phyloP scores from a whole-genome alignment of 169 alveolate genomes.

The Neospora caninum region DNA sequence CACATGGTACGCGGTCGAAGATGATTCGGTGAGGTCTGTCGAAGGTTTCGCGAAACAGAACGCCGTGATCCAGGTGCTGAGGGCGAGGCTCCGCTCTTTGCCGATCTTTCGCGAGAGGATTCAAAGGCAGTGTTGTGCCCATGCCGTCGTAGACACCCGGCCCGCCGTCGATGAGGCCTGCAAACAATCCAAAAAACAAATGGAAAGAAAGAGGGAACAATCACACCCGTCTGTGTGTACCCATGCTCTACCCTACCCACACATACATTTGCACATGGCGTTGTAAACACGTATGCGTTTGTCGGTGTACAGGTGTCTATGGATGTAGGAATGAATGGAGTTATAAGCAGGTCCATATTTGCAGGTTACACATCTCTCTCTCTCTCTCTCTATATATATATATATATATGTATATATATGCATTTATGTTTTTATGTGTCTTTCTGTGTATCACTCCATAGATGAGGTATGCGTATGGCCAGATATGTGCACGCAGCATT shows the following conservation, averaged over 20 bases:
- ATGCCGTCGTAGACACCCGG: conserved; percentile 56
- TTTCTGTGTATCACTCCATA: neutral
- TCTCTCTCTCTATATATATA: neutral
- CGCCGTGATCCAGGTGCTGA: conserved; percentile 56
- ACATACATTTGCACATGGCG: no score
- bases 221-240: neutral
- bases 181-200: neutral
- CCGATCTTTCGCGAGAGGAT: conserved; percentile 62
- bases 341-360: no score
- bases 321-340: no score
- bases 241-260: neutral
- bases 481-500: no score
- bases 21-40: conserved; percentile 57
- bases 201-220: neutral
- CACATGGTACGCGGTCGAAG: conserved; percentile 51
- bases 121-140: conserved; percentile 66
- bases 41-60: conserved; percentile 57
- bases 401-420: neutral
- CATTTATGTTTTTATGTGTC: neutral
- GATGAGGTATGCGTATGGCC: no score
- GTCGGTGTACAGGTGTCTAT: no score
- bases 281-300: no score
- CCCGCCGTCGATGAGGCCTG: conserved; percentile 65
- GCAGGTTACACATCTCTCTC: no score
- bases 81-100: conserved; percentile 59